These are phyloP conservation scores for Pleurotus citrinopileatus DNA, from an alignment of 768 basidiomycete genomes.

Conservation along the genomic window DNA sequence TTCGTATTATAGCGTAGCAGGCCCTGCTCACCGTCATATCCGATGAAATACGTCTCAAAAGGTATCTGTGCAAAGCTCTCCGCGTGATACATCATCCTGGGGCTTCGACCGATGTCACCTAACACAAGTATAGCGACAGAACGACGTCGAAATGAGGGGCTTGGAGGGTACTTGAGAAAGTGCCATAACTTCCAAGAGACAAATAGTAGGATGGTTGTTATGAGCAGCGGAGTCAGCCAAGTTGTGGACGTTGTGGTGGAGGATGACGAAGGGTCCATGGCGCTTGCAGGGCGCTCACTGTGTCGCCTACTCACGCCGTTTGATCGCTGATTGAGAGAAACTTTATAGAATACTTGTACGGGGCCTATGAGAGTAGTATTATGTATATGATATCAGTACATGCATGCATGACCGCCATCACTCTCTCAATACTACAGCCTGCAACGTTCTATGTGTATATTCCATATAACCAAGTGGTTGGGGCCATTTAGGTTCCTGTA, in stretches of 20 bases:
- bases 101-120: constrained; percentile 94
- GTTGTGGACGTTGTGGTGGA: constrained; percentile 15
- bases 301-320: no score
- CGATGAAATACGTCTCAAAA: constrained; percentile 79
- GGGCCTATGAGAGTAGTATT: no score
- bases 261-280: constrained; percentile 9
- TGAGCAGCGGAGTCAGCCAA: constrained; percentile 10
- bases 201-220: constrained; percentile 18
- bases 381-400: no score
- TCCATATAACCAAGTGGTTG: no score
- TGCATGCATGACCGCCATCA: no score
- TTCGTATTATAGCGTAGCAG: background rate
- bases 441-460: no score
- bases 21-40: constrained; percentile 68
- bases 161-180: constrained; percentile 22
- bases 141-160: constrained; percentile 27
- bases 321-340: no score
- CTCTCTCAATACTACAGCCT: no score
- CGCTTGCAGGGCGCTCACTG: no score
- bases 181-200: constrained; percentile 28
- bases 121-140: constrained; percentile 90
- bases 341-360: no score
- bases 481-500: no score
- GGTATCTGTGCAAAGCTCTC: constrained; percentile 83
- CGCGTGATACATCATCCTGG: constrained; percentile 98